Evolutionary conservation across 306 rosid genomes (phyloP).

Genomic region (Quillaja saponaria): DNA sequence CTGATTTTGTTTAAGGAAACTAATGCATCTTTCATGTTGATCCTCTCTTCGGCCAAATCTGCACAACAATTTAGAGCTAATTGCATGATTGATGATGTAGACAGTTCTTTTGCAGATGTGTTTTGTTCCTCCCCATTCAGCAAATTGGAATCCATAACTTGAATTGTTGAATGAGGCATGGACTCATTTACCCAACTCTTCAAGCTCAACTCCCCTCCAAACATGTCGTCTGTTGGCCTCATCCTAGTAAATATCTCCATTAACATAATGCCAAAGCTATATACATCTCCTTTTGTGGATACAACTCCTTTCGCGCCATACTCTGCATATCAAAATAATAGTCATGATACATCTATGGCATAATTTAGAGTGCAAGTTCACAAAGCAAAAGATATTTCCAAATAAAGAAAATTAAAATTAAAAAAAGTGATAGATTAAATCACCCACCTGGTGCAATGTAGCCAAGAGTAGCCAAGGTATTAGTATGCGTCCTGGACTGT

Average conservation of each 20-base stretch:
- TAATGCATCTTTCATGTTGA: background rate
- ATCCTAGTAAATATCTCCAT: slow-evolving; percentile 25
- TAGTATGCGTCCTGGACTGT: slow-evolving; percentile 14
- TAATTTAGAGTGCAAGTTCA: background rate
- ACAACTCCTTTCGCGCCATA: slow-evolving; percentile 19
- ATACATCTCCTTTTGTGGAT: slow-evolving; percentile 24
- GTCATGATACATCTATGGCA: background rate
- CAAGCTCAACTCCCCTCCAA: slow-evolving; percentile 11
- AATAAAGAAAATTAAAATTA: background rate
- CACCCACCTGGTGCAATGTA: slow-evolving; percentile 32
- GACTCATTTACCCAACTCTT: slow-evolving; percentile 18
- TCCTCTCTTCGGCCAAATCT: slow-evolving; percentile 16
- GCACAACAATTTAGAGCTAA: slow-evolving; percentile 20
- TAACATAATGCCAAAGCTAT: slow-evolving; percentile 23
- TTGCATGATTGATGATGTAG: slow-evolving; percentile 10
- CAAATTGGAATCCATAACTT: slow-evolving; percentile 15
- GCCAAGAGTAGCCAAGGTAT: slow-evolving; percentile 31
- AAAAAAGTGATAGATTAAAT: background rate
- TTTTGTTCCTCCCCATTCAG: background rate
- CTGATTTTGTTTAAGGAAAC: slow-evolving; percentile 11
- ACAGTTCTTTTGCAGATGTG: background rate
- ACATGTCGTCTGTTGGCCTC: slow-evolving; percentile 27
- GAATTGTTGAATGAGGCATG: background rate
- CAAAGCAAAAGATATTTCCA: background rate
- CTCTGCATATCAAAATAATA: background rate